Conservation (phyloP, 768 basidiomycete genomes). For the Auricularia sp. region DNA sequence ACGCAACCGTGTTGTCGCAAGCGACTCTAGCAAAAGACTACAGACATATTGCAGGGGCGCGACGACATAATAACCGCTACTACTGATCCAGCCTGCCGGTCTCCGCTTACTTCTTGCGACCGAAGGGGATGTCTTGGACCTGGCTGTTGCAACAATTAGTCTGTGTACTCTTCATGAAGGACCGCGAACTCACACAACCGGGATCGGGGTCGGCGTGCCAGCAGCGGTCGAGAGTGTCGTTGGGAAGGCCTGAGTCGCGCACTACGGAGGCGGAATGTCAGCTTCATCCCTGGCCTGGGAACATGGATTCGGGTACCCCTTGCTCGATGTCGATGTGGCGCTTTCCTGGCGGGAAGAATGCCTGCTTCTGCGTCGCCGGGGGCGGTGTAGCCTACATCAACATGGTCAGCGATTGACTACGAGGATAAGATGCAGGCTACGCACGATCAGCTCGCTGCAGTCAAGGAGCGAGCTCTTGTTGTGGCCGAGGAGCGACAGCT, state of each 20-base stretch:
- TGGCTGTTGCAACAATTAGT: background rate
- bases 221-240: background rate
- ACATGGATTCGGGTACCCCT: background rate
- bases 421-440: background rate
- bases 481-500: conserved; percentile 35
- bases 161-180: too few species aligned
- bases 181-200: background rate
- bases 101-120: background rate
- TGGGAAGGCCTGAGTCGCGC: background rate
- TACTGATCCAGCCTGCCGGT: too few species aligned
- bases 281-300: background rate
- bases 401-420: too few species aligned
- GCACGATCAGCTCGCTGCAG: conserved; percentile 34
- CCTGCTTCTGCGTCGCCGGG: background rate
- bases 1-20: too few species aligned
- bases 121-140: background rate
- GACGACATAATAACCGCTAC: too few species aligned
- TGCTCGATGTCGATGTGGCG: background rate
- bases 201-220: background rate
- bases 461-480: conserved; percentile 28
- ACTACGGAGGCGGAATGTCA: background rate
- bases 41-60: too few species aligned
- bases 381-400: background rate
- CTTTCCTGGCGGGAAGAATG: background rate
- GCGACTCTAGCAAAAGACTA: too few species aligned